A percentile compares a stretch with the other conserved stretches of the same genome.
Conservation (phyloP, 2,329 filamentous ascomycete species). For the Ophiostoma ips region DNA sequence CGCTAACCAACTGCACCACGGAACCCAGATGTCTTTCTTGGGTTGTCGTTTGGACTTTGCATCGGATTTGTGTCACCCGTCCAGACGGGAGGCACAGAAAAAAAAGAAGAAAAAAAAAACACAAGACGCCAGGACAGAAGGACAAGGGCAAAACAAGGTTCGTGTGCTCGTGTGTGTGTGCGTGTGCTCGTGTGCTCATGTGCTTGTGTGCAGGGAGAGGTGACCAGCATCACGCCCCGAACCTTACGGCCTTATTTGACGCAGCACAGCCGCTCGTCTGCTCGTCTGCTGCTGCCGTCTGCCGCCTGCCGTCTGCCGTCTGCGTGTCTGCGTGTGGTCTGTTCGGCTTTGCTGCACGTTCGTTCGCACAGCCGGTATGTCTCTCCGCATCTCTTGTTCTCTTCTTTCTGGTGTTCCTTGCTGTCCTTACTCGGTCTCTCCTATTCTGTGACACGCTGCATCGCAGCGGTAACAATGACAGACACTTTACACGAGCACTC, state of each 20-base stretch:
- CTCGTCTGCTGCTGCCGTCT: neutral
- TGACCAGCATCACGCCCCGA: slow-evolving; percentile 8
- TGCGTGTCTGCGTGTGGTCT: neutral
- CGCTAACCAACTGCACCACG: too few species aligned
- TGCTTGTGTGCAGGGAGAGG: neutral
- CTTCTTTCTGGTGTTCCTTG: neutral
- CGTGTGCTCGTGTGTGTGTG: neutral
- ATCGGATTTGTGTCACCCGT: too few species aligned
- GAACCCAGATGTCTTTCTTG: too few species aligned
- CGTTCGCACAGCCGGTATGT: too few species aligned
- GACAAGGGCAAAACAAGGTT: too few species aligned
- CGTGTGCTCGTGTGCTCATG: neutral
- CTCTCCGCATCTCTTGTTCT: too few species aligned
- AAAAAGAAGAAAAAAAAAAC: neutral
- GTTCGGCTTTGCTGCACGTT: too few species aligned
- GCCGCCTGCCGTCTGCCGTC: too few species aligned
- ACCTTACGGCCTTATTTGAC: slow-evolving; percentile 9
- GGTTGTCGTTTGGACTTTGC: too few species aligned
- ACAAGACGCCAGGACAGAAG: neutral
- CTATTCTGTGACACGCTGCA: neutral
- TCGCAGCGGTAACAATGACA: too few species aligned
- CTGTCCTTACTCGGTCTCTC: neutral
- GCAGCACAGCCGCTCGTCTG: neutral
- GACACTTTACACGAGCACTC: neutral
- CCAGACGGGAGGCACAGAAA: neutral